Percentiles rank a stretch among this genome's conserved stretches.
Evolutionary conservation across 768 basidiomycete genomes (phyloP).

Genomic region (Scleroderma citrinum): DNA sequence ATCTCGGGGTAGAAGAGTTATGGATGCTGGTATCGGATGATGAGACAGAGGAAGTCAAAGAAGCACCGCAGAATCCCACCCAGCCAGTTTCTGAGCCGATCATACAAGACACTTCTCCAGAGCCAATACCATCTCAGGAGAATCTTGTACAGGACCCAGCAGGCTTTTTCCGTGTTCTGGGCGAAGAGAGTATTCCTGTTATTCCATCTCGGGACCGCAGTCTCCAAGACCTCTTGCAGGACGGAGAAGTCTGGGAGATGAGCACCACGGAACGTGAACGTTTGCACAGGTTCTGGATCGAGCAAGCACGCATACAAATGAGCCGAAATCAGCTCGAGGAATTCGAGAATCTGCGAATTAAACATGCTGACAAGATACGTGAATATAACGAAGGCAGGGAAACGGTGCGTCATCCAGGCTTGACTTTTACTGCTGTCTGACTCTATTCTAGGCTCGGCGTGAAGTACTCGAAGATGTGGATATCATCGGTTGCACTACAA

Average conservation of each 20-base stretch:
- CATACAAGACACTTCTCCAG: neutral
- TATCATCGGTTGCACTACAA: slow-evolving; percentile 75
- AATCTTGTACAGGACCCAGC: slow-evolving; percentile 20
- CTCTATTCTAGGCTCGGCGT: slow-evolving; percentile 41
- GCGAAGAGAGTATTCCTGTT: slow-evolving; percentile 30
- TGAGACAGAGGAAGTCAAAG: neutral
- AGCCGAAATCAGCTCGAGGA: slow-evolving; percentile 30
- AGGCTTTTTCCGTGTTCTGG: slow-evolving; percentile 36
- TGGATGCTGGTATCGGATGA: slow-evolving; percentile 21
- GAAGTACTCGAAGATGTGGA: slow-evolving; percentile 48
- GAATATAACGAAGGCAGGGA: slow-evolving; percentile 39
- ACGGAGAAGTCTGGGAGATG: slow-evolving; percentile 47
- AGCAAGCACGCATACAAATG: slow-evolving; percentile 30
- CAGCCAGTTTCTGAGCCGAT: neutral
- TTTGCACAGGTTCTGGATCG: slow-evolving; percentile 44
- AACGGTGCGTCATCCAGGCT: slow-evolving; percentile 38
- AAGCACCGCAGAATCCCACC: neutral
- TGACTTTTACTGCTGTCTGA: neutral
- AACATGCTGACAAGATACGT: slow-evolving; percentile 35
- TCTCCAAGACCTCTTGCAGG: slow-evolving; percentile 31
- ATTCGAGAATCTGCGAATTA: slow-evolving; percentile 37
- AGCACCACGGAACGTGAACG: slow-evolving; percentile 42
- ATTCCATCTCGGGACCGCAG: slow-evolving; percentile 34
- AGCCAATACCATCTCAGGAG: neutral
- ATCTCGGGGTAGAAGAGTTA: slow-evolving; percentile 19